Evolutionary conservation across 108 stramenopile genomes (phyloP), one percentile per base, ranked within the genome.

Genomic region (Pseudonitzschia pungens): DNA sequence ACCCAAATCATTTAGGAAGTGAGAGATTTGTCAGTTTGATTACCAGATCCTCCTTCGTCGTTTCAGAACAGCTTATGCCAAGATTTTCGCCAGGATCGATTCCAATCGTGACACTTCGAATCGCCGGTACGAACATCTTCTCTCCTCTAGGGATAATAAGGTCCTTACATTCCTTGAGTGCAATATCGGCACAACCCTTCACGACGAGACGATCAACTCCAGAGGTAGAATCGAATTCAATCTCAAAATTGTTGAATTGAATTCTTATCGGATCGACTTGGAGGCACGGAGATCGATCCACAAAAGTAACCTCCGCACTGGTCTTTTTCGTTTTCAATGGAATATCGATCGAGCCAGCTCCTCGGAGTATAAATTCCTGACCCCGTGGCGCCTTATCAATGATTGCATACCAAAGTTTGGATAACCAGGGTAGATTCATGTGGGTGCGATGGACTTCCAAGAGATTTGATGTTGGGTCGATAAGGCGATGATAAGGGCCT

Each of bases 261-360:
- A 62, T 40, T 21, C 33, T 26, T 33, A 62, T 62, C 18, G 60
- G 60, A 62, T 62, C 60, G n/a, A 62, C 36, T 33, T 62, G 60
- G 12, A 62, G 60, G 36, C 60, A 62, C 10, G 60, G 20, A 2
- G 32, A 33, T 40, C 60, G 60, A 40, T 62, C 60, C 4, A 62
- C 60, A n/a, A 62, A 33, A 12, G 32, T 14, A 5, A 62, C n/a
- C 32, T 36, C 60, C 8, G 36, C 60, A 5, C 18, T 33, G 6
- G 14, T 14, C 6, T 27, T 22, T 24, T 58, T 58, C n/a, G 29
- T 21, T 6, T 33, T 14, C 11, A 41, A 9, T 33, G 36, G 36
- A n/a, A 62, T 4, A 18, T 40, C 33, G 36, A 62, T 40, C 15
- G 60, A 62, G 4, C 60, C 60, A 16, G 33, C n/a, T 20, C 60